These are phyloP conservation scores for Panaeolus papilionaceus DNA, from an alignment of 768 basidiomycete species.

Conservation along the genomic window DNA sequence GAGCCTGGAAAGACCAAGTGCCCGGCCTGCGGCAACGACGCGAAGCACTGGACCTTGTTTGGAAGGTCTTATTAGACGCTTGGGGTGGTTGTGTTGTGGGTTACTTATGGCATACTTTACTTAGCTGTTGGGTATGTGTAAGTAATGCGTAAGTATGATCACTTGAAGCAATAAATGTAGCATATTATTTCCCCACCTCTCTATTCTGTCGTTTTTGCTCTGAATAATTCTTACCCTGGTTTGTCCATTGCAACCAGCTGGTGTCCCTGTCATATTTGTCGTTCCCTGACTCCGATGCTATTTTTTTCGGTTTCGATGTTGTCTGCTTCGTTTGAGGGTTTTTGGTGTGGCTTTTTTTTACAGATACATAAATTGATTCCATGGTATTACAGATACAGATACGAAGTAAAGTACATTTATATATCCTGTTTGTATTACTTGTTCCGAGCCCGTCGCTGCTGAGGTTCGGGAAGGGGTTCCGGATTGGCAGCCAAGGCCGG, in stretches of 20 bases:
- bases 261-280: no score
- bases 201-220: not conserved
- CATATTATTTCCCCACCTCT: constrained; percentile 2
- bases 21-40: constrained; percentile 83
- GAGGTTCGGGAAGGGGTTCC: not conserved
- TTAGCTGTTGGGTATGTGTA: not conserved
- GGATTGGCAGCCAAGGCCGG: no score
- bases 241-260: no score
- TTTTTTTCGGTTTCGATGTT: not conserved
- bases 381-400: not conserved
- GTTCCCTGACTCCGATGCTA: no score
- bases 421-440: not conserved
- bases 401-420: constrained; percentile 3
- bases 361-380: not conserved
- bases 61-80: constrained; percentile 44
- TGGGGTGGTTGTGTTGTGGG: not conserved
- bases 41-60: constrained; percentile 98
- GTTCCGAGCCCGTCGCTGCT: not conserved
- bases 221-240: not conserved
- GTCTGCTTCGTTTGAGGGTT: not conserved
- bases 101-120: not conserved
- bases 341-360: not conserved
- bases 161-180: constrained; percentile 13
- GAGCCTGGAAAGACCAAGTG: constrained; percentile 89
- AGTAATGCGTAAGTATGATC: constrained; percentile 7